These are phyloP conservation scores for Penicillium polonicum DNA, from an alignment of 2,329 filamentous ascomycete genomes.

Conservation along the genomic window DNA sequence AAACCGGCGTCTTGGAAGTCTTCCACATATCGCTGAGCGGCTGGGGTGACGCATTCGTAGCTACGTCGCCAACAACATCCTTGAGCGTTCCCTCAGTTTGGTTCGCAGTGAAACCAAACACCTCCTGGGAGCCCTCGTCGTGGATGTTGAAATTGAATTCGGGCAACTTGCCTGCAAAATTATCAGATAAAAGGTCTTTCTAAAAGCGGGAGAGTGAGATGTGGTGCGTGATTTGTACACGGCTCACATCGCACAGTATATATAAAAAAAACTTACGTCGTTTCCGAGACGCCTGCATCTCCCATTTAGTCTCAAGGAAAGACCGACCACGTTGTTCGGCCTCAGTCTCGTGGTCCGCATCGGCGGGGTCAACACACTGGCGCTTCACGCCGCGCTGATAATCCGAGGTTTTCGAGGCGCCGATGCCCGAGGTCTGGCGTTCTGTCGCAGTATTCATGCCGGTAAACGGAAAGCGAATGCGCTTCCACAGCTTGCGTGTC, in stretches of 20 bases:
- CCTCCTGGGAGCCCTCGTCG: slow-evolving; percentile 9
- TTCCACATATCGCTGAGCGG: slow-evolving; percentile 5
- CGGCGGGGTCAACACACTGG: slow-evolving; percentile 27
- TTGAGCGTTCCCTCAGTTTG: not conserved
- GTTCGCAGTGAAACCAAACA: not conserved
- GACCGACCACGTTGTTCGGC: slow-evolving; percentile 30
- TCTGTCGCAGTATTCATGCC: slow-evolving; percentile 30
- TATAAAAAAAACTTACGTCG: slow-evolving; percentile 28
- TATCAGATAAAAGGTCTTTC: slow-evolving; percentile 6
- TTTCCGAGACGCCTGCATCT: slow-evolving; percentile 32
- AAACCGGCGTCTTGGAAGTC: slow-evolving; percentile 9
- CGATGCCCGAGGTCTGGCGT: slow-evolving; percentile 36
- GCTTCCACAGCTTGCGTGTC: slow-evolving; percentile 49
- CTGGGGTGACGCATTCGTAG: slow-evolving; percentile 11
- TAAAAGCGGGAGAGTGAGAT: not conserved
- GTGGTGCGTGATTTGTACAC: not conserved
- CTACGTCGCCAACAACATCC: slow-evolving; percentile 8
- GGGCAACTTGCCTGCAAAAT: slow-evolving; percentile 22
- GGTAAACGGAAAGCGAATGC: slow-evolving; percentile 40
- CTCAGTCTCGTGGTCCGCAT: slow-evolving; percentile 12
- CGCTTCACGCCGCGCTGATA: slow-evolving; percentile 40
- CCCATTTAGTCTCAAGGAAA: slow-evolving; percentile 46
- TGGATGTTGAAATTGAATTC: slow-evolving; percentile 21
- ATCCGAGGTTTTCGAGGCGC: slow-evolving; percentile 26
- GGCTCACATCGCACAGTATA: not conserved